Evolutionary conservation across 495 filamentous ascomycete genomes (phyloP).

Genomic region (Tuber borchii): DNA sequence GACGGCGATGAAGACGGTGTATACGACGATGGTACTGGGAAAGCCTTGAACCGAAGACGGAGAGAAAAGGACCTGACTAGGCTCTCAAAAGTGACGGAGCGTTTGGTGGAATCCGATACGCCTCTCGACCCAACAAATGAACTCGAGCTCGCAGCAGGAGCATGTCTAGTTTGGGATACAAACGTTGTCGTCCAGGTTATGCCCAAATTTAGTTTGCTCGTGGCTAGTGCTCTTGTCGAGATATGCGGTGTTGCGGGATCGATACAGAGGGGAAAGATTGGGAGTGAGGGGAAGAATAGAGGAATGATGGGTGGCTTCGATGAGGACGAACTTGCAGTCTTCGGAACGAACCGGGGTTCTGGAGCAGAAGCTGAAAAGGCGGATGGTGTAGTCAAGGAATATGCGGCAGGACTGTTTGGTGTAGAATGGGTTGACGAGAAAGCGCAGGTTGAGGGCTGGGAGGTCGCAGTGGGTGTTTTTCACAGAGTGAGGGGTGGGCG

Average conservation of each 20-base stretch:
- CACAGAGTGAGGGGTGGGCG: conserved; percentile 29
- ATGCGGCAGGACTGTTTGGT: conserved; percentile 36
- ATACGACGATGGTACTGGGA: conserved; percentile 2
- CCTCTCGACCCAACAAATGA: conserved; percentile 33
- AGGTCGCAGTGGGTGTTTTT: conserved; percentile 34
- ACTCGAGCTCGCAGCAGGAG: conserved; percentile 23
- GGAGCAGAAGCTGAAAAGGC: conserved; percentile 16
- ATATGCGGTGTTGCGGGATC: conserved; percentile 32
- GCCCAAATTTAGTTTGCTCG: conserved; percentile 34
- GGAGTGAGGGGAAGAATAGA: conserved; percentile 7
- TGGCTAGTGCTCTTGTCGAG: conserved; percentile 32
- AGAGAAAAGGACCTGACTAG: conserved; percentile 20
- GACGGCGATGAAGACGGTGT: neutral
- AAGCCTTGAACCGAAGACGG: conserved; percentile 13
- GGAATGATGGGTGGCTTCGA: conserved; percentile 27
- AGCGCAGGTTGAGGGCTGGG: conserved; percentile 40
- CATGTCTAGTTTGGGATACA: conserved; percentile 27
- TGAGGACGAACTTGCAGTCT: conserved; percentile 37
- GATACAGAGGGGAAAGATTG: conserved; percentile 22
- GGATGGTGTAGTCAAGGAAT: conserved; percentile 29
- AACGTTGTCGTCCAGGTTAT: conserved; percentile 24
- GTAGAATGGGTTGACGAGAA: conserved; percentile 35
- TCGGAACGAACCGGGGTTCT: conserved; percentile 12
- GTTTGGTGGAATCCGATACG: conserved; percentile 25
- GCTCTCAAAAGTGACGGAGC: conserved; percentile 18